Evolutionary conservation across 148 eudicot genomes (phyloP).

Genomic region (Dysphania ambrosioides): DNA sequence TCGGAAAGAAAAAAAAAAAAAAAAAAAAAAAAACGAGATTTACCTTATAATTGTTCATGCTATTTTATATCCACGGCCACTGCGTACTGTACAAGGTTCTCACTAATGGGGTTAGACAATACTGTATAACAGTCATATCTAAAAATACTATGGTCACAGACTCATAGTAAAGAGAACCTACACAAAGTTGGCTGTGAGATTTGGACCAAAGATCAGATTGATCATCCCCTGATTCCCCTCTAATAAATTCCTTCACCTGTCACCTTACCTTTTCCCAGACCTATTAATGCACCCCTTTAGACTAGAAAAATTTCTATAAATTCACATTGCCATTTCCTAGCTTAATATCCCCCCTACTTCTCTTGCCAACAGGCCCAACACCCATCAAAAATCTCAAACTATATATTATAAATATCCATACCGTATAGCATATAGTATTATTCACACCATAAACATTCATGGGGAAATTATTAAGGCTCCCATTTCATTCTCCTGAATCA

Average conservation of each 20-base stretch:
- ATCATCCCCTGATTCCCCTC: too few relatives aligned
- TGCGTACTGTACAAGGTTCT: too few relatives aligned
- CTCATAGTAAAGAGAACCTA: too few relatives aligned
- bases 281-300: conserved; percentile 27
- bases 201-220: conserved; percentile 7
- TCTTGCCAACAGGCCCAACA: too few relatives aligned
- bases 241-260: conserved; percentile 31
- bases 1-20: too few relatives aligned
- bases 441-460: too few relatives aligned
- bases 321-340: conserved; percentile 1
- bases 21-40: too few relatives aligned
- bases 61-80: too few relatives aligned
- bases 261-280: conserved; percentile 17
- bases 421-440: too few relatives aligned
- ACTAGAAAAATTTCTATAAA: conserved; percentile 8
- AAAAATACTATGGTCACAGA: not conserved
- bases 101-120: too few relatives aligned
- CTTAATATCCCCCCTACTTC: not conserved
- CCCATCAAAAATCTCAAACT: too few relatives aligned
- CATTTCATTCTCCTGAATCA: conserved; percentile 1
- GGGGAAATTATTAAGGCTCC: not conserved
- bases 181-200: conserved; percentile 8
- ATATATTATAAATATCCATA: not conserved
- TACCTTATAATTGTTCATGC: too few relatives aligned
- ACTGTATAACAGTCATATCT: not conserved